Base-by-base conservation (phyloP, 306 rosid genomes). In the Vigna nakashimae region DNA sequence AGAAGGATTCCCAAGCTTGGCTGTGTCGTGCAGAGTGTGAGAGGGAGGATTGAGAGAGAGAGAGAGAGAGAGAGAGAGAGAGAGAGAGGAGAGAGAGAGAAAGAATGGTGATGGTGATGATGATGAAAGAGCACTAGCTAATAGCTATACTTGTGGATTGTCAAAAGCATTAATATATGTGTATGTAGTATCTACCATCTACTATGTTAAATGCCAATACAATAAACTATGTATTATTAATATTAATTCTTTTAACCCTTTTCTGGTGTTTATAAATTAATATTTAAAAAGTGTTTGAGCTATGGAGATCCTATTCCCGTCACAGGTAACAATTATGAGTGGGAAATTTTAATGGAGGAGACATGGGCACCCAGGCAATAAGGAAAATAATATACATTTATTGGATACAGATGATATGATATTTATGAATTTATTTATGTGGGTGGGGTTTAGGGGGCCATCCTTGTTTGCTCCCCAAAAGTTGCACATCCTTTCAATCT, bases 381-480 rank as follows among this genome's bases (percentile, higher is more conserved):
- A 20, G 62, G 64, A 46, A 78, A 63, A 66, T 75, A 71, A 56
- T 53, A 50, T 74, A n/a, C 18, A 53, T 80, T 81, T 80, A 49
- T 81, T 82, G 73, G 89, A 85, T 86, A 75, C 75, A 75, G 65
- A 77, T 56, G 18, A 60, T 88, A 77, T 62, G 52, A 60, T 88
- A 77, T 80, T 72, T 76, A 82, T 67, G 5, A 22, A 46, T 32
- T 50, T 17, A 40, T 18, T 71, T 76, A 48, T 65, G 87, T 77
- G 84, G 74, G 89, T 84, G 89, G 90, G 90, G 86, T 67, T 77
- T 76, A 76, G 79, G 86, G 90, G 65, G 83, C 93, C 96, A 81
- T 85, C 86, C 85, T 73, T 77, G 84, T 87, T 88, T 92, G 97
- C 98, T 90, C 98, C 98, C 98, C 89, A 90, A 94, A 94, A 89